These are phyloP conservation scores for Amanita thiersii DNA, from an alignment of 768 basidiomycete species.

Conservation along the genomic window DNA sequence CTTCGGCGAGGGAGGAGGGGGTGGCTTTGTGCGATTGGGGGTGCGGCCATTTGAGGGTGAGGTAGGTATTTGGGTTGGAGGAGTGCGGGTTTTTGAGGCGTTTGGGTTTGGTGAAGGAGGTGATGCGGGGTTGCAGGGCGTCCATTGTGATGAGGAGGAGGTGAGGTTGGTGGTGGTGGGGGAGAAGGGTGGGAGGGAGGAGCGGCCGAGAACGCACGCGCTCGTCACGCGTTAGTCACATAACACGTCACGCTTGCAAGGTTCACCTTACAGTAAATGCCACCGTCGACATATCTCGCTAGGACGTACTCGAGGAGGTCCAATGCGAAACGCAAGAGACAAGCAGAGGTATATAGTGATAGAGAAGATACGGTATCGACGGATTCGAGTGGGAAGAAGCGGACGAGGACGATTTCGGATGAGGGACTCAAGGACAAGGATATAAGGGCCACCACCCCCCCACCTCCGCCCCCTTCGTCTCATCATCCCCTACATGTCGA, in stretches of 20 bases:
- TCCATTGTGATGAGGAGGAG: constrained; percentile 43
- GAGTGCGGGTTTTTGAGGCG: constrained; percentile 59
- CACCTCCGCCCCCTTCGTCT: no score
- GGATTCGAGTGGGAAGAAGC: constrained; percentile 1
- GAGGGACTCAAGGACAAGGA: not conserved
- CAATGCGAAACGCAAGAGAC: constrained; percentile 18
- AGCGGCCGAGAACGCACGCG: no score
- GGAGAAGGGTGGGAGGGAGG: no score
- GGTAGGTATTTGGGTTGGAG: constrained; percentile 39
- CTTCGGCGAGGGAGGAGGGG: constrained; percentile 70
- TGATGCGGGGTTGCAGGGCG: constrained; percentile 46
- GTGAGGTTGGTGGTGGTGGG: constrained; percentile 6
- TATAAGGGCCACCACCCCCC: not conserved
- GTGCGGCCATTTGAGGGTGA: constrained; percentile 76
- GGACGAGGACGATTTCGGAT: constrained; percentile 20
- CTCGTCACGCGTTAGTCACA: constrained; percentile 25
- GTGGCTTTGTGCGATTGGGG: constrained; percentile 56
- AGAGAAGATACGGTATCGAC: not conserved
- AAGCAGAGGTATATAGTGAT: not conserved
- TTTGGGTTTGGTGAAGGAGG: constrained; percentile 60
- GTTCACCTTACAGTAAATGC: constrained; percentile 1
- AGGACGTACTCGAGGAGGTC: constrained; percentile 29
- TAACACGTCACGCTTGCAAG: constrained; percentile 7
- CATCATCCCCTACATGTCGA: no score
- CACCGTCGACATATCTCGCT: constrained; percentile 14